These are phyloP conservation scores for Noccaea caerulescens DNA, from an alignment of 345 rosid genomes.

Conservation along the genomic window DNA sequence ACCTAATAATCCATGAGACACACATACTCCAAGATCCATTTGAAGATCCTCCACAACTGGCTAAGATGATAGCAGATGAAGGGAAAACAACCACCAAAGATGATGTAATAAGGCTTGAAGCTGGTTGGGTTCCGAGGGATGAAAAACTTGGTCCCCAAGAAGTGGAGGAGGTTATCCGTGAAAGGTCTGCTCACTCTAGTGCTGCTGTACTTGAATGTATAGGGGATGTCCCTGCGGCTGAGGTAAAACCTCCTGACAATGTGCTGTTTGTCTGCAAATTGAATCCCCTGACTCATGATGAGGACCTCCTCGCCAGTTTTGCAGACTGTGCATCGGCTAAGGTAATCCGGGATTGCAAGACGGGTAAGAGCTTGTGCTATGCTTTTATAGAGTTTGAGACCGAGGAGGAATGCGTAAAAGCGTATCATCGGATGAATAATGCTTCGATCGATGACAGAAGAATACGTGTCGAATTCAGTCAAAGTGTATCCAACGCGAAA, in stretches of 20 bases:
- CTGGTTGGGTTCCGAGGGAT: slow-evolving; percentile 96
- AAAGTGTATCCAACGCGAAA: too few species aligned
- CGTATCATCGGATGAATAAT: too few species aligned
- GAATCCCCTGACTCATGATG: slow-evolving; percentile 63
- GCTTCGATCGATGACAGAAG: too few species aligned
- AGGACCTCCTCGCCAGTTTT: too few species aligned
- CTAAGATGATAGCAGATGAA: slow-evolving; percentile 78
- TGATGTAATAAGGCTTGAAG: slow-evolving; percentile 81
- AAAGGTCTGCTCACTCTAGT: slow-evolving; percentile 81
- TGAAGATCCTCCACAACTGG: slow-evolving; percentile 76
- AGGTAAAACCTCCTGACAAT: slow-evolving; percentile 85
- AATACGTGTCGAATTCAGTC: too few species aligned
- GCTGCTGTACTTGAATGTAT: slow-evolving; percentile 96
- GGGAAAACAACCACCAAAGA: slow-evolving; percentile 67
- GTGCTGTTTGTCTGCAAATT: slow-evolving; percentile 94
- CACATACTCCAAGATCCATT: slow-evolving; percentile 84
- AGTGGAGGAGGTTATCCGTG: slow-evolving; percentile 74
- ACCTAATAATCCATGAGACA: slow-evolving; percentile 81
- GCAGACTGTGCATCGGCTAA: too few species aligned
- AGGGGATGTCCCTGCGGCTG: slow-evolving; percentile 48
- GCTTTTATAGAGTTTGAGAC: too few species aligned
- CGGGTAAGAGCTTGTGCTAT: too few species aligned
- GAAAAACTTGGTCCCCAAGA: slow-evolving; percentile 67
- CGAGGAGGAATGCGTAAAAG: too few species aligned
- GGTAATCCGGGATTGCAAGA: too few species aligned